phyloP scores from a whole-genome alignment of 1,284 basidiomycete genomes.

The Exobasidium cylindrosporum region DNA sequence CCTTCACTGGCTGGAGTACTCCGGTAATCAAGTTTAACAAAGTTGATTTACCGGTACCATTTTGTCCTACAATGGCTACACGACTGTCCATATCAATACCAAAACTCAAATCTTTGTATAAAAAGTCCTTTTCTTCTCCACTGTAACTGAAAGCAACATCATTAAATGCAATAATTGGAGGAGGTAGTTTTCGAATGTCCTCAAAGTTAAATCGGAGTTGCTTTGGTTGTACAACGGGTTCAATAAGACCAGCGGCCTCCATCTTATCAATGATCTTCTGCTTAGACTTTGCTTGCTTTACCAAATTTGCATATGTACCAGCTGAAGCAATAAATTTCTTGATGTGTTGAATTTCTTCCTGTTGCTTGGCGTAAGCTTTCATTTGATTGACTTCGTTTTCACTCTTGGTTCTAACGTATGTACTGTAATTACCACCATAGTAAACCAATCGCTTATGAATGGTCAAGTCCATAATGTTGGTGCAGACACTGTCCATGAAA shows the following conservation, averaged over 20 bases:
- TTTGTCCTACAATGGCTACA: constrained; percentile 94
- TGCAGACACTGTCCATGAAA: constrained; percentile 65
- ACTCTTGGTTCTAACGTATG: constrained; percentile 88
- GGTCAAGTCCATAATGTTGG: constrained; percentile 96
- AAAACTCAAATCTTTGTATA: constrained; percentile 84
- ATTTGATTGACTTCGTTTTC: constrained; percentile 99
- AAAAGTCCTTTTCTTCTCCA: constrained; percentile 78
- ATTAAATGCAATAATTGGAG: constrained; percentile 94
- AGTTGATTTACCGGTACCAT: constrained; percentile 97
- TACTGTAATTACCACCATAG: constrained; percentile 95
- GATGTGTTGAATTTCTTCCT: constrained; percentile 96
- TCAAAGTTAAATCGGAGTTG: constrained; percentile 92
- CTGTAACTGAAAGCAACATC: constrained; percentile 93
- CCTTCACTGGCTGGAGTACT: constrained; percentile 73
- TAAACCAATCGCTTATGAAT: constrained; percentile 75
- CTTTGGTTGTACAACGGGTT: constrained; percentile 75
- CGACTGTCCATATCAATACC: constrained; percentile 86
- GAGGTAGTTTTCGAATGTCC: constrained; percentile 86
- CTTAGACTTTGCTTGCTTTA: constrained; percentile 98
- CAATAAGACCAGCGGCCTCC: constrained; percentile 97
- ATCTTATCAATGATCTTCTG: constrained; percentile 99
- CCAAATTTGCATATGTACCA: constrained; percentile 97
- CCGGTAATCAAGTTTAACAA: constrained; percentile 92
- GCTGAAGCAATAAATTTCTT: constrained; percentile 96
- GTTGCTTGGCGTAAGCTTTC: constrained; percentile 98